A percentile compares a stretch with the other conserved stretches of the same genome.
phyloP scores from a whole-genome alignment of 306 rosid species.

The Inga leiocalycina region DNA sequence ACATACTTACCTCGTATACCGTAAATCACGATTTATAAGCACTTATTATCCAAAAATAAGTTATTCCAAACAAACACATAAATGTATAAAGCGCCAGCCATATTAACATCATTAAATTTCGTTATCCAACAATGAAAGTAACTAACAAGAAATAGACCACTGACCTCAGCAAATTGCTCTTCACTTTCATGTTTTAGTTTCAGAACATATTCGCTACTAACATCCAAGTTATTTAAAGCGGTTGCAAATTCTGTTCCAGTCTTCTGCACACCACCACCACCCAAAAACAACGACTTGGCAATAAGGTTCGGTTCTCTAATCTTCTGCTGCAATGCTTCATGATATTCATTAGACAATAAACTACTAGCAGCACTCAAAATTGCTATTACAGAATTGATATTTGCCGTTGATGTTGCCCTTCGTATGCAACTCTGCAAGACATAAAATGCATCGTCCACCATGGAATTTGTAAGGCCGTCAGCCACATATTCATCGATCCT shows the following conservation, averaged over 20 bases:
- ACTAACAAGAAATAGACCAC: conserved; percentile 30
- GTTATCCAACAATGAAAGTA: conserved; percentile 11
- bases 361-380: conserved; percentile 86
- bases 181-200: conserved; percentile 93
- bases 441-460: conserved; percentile 96
- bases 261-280: conserved; percentile 85
- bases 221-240: conserved; percentile 86
- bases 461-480: conserved; percentile 89
- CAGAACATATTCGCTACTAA: conserved; percentile 82
- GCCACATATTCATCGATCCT: conserved; percentile 70
- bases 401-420: conserved; percentile 84
- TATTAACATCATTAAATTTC: conserved; percentile 3
- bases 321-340: conserved; percentile 83
- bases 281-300: conserved; percentile 86
- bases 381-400: conserved; percentile 84
- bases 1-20: too few relatives aligned
- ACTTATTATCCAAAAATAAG: too few relatives aligned
- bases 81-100: background rate
- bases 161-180: conserved; percentile 91
- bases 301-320: conserved; percentile 89
- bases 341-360: conserved; percentile 81
- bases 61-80: too few relatives aligned
- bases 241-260: conserved; percentile 87
- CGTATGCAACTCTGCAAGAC: conserved; percentile 89
- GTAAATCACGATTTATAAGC: too few relatives aligned